Percentiles rank a stretch among this genome's conserved stretches.
phyloP scores from a whole-genome alignment of 331 rosid genomes.

The Saraca asoca region DNA sequence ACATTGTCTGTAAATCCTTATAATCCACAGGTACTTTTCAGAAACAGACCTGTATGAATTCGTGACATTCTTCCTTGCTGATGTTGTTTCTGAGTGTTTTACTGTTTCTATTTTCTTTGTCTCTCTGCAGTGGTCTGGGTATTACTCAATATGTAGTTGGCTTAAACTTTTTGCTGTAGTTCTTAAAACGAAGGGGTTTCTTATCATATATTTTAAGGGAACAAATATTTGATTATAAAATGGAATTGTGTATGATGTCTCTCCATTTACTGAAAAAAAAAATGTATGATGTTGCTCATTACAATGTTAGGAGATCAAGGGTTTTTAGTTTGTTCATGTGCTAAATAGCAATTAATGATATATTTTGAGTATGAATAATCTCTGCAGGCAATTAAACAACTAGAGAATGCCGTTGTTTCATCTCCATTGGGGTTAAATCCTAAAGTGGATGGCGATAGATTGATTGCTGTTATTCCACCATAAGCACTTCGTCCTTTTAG shows the following conservation, averaged over 20 bases:
- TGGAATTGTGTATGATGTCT: background rate
- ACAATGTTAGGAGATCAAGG: background rate
- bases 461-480: constrained; percentile 92
- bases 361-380: constrained; percentile 31
- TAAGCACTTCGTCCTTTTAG: constrained; percentile 47
- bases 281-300: background rate
- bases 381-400: constrained; percentile 64
- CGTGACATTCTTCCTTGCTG: background rate
- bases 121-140: background rate
- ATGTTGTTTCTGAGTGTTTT: background rate
- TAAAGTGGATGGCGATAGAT: constrained; percentile 74
- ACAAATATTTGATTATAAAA: background rate
- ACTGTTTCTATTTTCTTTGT: background rate
- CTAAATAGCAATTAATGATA: constrained; percentile 13
- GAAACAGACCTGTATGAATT: background rate
- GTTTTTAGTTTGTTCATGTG: background rate
- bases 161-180: background rate
- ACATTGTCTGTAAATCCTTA: constrained; percentile 86
- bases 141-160: background rate
- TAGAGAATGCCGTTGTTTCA: constrained; percentile 81
- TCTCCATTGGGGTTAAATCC: constrained; percentile 91
- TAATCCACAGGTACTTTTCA: constrained; percentile 66
- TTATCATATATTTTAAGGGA: constrained; percentile 1
- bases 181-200: background rate
- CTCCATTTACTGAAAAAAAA: background rate